Conservation (phyloP, 2,329 filamentous ascomycete genomes). For the Fusarium sororula region DNA sequence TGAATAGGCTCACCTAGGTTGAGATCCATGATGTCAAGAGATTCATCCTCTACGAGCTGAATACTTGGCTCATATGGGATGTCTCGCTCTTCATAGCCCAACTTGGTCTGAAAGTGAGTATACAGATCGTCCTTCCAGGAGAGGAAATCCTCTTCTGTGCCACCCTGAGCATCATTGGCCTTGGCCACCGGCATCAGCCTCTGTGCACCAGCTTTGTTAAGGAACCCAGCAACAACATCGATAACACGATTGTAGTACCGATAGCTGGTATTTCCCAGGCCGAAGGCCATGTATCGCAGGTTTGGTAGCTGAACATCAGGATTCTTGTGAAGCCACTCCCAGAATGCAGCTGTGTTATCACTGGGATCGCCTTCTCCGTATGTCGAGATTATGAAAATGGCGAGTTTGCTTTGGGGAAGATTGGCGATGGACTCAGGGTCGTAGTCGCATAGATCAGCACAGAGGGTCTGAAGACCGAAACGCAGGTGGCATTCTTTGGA, state of each 20-base stretch:
- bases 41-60: constrained; percentile 34
- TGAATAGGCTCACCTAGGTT: constrained; percentile 37
- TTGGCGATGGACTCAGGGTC: constrained; percentile 51
- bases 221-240: constrained; percentile 39
- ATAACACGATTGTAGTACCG: constrained; percentile 51
- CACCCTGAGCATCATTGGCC: constrained; percentile 46
- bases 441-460: constrained; percentile 62
- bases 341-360: constrained; percentile 48
- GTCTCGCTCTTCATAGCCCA: constrained; percentile 35
- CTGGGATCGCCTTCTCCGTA: constrained; percentile 54
- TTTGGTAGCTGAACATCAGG: constrained; percentile 20
- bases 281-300: constrained; percentile 49
- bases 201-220: constrained; percentile 42
- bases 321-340: constrained; percentile 41
- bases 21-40: constrained; percentile 34
- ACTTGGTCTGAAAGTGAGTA: constrained; percentile 23
- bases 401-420: constrained; percentile 39
- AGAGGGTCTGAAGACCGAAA: constrained; percentile 91
- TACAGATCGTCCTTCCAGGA: constrained; percentile 48
- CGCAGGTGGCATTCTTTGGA: constrained; percentile 90
- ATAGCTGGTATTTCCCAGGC: constrained; percentile 52
- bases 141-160: constrained; percentile 50
- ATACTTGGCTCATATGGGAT: constrained; percentile 36
- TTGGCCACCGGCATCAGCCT: constrained; percentile 41
- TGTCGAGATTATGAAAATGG: constrained; percentile 51